Evolutionary conservation across 2,329 filamentous ascomycete species (phyloP).

Genomic region (Claviceps citrina): DNA sequence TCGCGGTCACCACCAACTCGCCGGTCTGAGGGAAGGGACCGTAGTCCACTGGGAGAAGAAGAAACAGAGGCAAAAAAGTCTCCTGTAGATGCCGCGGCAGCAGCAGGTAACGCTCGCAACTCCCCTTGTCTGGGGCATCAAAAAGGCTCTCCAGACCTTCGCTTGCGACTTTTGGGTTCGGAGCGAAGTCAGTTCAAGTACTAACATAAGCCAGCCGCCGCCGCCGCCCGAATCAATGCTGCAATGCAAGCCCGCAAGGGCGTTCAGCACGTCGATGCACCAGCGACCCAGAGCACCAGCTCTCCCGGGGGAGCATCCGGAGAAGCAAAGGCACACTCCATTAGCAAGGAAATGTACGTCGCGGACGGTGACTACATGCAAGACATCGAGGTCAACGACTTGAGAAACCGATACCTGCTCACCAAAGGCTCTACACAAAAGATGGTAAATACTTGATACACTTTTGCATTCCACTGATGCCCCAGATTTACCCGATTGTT

Average conservation of each 20-base stretch:
- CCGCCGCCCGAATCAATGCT: conserved; percentile 76
- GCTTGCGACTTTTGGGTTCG: background rate
- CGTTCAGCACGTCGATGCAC: conserved; percentile 79
- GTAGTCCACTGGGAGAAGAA: conserved; percentile 51
- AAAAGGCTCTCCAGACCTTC: background rate
- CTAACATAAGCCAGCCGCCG: conserved; percentile 46
- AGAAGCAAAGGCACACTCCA: conserved; percentile 6
- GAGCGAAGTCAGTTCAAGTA: conserved; percentile 11
- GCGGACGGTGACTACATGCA: conserved; percentile 96
- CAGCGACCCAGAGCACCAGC: conserved; percentile 44
- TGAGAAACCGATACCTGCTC: conserved; percentile 90
- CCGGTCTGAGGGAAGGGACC: conserved; percentile 59
- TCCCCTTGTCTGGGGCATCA: background rate
- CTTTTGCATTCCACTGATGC: conserved; percentile 20
- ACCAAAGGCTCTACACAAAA: conserved; percentile 96
- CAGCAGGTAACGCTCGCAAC: conserved; percentile 47
- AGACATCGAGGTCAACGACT: conserved; percentile 96
- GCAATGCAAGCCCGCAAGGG: conserved; percentile 74
- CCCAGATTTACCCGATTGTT: conserved; percentile 20
- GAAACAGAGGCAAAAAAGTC: conserved; percentile 32
- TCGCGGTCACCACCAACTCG: conserved; percentile 66
- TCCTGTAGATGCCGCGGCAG: conserved; percentile 54
- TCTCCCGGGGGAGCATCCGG: conserved; percentile 2
- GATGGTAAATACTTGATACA: conserved; percentile 78
- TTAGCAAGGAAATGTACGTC: conserved; percentile 59